A percentile compares a stretch with the other conserved stretches of the same genome.
Conservation (phyloP, 192 early-diverging fungal genomes). For the Podochytrium sp. region DNA sequence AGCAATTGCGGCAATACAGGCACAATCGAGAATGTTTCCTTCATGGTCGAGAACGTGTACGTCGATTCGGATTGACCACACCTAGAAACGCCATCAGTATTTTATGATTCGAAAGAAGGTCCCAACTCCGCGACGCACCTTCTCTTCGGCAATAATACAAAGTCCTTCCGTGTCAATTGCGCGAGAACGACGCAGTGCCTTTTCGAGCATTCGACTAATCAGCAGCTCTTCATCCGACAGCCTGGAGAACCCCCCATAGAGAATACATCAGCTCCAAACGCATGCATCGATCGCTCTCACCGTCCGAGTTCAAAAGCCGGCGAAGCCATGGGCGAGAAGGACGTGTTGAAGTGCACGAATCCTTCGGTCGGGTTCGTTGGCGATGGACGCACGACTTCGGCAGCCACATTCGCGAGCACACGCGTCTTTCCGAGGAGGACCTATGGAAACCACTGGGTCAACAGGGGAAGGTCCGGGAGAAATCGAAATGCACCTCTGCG, state of each 20-base stretch:
- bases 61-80: constrained; percentile 92
- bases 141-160: constrained; percentile 94
- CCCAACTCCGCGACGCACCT: constrained; percentile 51
- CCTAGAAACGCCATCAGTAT: constrained; percentile 38
- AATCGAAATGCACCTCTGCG: background rate
- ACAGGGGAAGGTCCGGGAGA: too few relatives aligned
- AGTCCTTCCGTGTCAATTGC: constrained; percentile 96
- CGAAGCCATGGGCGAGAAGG: constrained; percentile 86
- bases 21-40: constrained; percentile 93
- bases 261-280: background rate
- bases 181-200: constrained; percentile 76
- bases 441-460: constrained; percentile 44
- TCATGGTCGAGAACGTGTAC: constrained; percentile 91
- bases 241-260: constrained; percentile 36
- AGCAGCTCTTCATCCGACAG: constrained; percentile 83
- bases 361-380: constrained; percentile 79
- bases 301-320: constrained; percentile 71
- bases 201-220: constrained; percentile 86
- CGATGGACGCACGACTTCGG: constrained; percentile 62
- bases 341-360: constrained; percentile 80
- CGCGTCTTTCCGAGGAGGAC: constrained; percentile 84
- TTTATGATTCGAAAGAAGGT: background rate
- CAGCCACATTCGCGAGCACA: constrained; percentile 53
- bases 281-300: constrained; percentile 22
- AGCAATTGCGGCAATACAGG: constrained; percentile 86